Base-by-base conservation (phyloP, 2,329 filamentous ascomycete genomes). In the Tolypocladium pustulatum region DNA sequence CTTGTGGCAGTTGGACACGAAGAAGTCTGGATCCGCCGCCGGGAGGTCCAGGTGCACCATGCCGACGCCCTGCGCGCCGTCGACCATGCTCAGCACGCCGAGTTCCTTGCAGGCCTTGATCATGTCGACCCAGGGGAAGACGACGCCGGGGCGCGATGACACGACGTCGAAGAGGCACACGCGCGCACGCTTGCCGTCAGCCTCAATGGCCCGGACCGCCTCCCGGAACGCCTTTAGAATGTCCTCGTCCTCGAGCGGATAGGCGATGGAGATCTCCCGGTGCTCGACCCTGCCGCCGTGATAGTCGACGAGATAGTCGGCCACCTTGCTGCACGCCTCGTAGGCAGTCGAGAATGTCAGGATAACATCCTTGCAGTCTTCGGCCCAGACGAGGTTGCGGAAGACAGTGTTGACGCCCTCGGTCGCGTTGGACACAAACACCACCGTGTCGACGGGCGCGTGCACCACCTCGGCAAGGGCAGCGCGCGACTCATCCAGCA, bases 1-100 rank as follows among this genome's bases (percentile, higher is more conserved):
- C 76, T 96, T 96, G 76, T 96, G 90, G 65, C 86, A 90, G 71
- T 97, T 97, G 58, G 81, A 87, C 17, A 93, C 81, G 67, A 95
- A 90, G 74, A 96, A 97, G 71, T 97, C 92, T 0, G 91, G 86
- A 62, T 91, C 82, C 3, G 91, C 74, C 4, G 73, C 71, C 0
- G 69, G 63, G 17, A 97, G 73, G 70, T 95, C 83, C 9, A 97
- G 71, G 1, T 81, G 77, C 9, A 96, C 79, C 72, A 94, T 88
- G 2, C 93, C 93, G 30, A 96, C 75, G 1, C 88, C 87, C 72
- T 97, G 93, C 0, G 93, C 93, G 20, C 84, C 92, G 69, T 97
- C 93, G 41, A 97, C 77, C 25, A 90, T 76, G 65, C 87, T 91
- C 57, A 93, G 68, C 3, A 97, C 75, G 0, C 81, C 83, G 30